phyloP scores from a whole-genome alignment of 2,329 filamentous ascomycete species.

The Epichloe bromicola region DNA sequence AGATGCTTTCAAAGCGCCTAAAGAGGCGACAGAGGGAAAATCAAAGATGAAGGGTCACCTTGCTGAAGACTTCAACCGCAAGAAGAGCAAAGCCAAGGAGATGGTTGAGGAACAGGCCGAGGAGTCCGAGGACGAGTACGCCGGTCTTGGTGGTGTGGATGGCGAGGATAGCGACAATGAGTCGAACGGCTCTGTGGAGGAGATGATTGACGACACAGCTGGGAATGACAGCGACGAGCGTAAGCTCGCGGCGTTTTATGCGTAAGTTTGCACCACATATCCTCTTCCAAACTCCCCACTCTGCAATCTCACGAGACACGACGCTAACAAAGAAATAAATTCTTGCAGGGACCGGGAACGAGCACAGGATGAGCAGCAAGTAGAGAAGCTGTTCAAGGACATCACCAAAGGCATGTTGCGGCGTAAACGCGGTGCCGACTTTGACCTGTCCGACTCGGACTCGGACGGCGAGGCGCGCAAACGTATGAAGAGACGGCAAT shows the following conservation, averaged over 20 bases:
- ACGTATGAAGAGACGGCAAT: slow-evolving; percentile 74
- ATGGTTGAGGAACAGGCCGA: slow-evolving; percentile 90
- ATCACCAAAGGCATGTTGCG: slow-evolving; percentile 81
- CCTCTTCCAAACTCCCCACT: neutral
- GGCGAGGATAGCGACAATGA: slow-evolving; percentile 76
- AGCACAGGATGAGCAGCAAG: slow-evolving; percentile 68
- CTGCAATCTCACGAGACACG: neutral
- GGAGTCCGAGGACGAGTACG: slow-evolving; percentile 97
- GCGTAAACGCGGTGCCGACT: slow-evolving; percentile 68
- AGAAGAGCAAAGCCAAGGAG: slow-evolving; percentile 73
- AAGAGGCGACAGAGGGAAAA: slow-evolving; percentile 43
- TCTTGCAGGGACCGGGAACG: slow-evolving; percentile 59
- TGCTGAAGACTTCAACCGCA: slow-evolving; percentile 58
- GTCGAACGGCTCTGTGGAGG: slow-evolving; percentile 54
- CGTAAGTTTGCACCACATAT: slow-evolving; percentile 47
- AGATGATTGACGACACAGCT: slow-evolving; percentile 82
- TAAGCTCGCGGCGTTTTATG: slow-evolving; percentile 73
- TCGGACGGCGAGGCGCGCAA: slow-evolving; percentile 69
- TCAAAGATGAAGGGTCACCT: slow-evolving; percentile 38
- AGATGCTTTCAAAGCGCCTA: slow-evolving; percentile 56
- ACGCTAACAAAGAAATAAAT: slow-evolving; percentile 7
- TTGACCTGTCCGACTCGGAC: slow-evolving; percentile 81
- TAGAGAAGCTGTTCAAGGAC: slow-evolving; percentile 85
- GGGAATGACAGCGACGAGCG: slow-evolving; percentile 67
- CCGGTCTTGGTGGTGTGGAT: slow-evolving; percentile 78